Evolutionary conservation across 129 eudicot genomes (phyloP).

Genomic region (Oenanthe sinensis): DNA sequence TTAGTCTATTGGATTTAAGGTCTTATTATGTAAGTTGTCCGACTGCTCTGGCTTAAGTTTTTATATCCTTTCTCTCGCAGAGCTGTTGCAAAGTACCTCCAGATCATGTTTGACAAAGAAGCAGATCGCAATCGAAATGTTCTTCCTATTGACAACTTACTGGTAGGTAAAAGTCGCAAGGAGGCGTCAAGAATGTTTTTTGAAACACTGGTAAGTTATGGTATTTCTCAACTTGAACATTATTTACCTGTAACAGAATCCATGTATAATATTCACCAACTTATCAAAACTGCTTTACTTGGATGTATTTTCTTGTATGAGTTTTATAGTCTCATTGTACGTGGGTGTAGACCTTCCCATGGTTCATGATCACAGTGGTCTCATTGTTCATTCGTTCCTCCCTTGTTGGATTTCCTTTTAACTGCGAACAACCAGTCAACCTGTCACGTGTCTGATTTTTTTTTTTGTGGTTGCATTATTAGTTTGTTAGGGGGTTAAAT

Average conservation of each 20-base stretch:
- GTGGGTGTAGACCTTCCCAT: neutral
- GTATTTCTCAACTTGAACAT: neutral
- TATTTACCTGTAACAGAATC: neutral
- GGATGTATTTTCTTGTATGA: neutral
- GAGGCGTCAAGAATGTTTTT: constrained; percentile 98
- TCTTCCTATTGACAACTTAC: constrained; percentile 53
- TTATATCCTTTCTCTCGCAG: constrained; percentile 24
- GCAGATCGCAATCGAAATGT: constrained; percentile 48
- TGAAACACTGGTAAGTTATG: constrained; percentile 65
- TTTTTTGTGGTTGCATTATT: neutral
- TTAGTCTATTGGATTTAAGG: neutral
- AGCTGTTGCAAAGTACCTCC: constrained; percentile 92
- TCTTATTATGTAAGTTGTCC: neutral
- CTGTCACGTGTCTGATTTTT: neutral
- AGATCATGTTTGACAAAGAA: constrained; percentile 71
- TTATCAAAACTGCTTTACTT: neutral
- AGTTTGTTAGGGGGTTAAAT: neutral
- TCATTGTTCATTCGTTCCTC: neutral
- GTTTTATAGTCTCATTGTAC: neutral
- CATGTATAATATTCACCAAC: neutral
- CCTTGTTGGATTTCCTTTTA: neutral
- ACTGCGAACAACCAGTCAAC: neutral
- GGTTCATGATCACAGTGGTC: neutral
- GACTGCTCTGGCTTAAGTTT: constrained; percentile 5
- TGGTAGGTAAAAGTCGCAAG: constrained; percentile 73